Base-by-base conservation (phyloP, 306 rosid genomes). In the Glycine soja region DNA sequence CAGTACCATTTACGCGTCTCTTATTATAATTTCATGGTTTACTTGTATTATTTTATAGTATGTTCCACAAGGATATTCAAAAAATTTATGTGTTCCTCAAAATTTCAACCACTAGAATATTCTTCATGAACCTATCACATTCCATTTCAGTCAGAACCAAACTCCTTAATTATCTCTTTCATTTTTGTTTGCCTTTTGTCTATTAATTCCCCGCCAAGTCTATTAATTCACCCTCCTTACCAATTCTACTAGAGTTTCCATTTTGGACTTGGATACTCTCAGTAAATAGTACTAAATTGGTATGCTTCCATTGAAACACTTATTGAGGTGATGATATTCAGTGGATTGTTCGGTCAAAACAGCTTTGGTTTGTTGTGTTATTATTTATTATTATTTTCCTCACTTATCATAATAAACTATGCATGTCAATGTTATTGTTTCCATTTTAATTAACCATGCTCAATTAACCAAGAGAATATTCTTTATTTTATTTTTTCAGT, bases 71-170 rank as follows among this genome's bases (percentile, higher is more conserved):
- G n/a, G n/a, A n/a, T n/a, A n/a, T n/a, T n/a, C n/a, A n/a, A n/a
- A n/a, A n/a, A n/a, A n/a, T n/a, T n/a, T n/a, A n/a, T n/a, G n/a
- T n/a, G n/a, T 76, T 72, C n/a, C 3, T 0, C 38, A 34, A 34
- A 1, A 3, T 85, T 80, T 77, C 81, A 65, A 81, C 78, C 67
- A 10, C 19, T 8, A 38, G 84, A 81, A 81, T 68, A 73, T 77
- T 59, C 64, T 30, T 77, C 7, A 32, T n/a, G 15, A 24, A 56
- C 76, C 70, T 5, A 7, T 68, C 62, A 68, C 13, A 14, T 48
- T 50, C 76, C 54, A 3, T 42, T 57, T 24, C 72, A 59, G 91
- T 86, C 89, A 81, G 81, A 75, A 11, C 36, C 71, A 53, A 14
- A 61, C 1, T 78, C 74, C 77, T 68, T 50, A 36, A 54, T 64